Base-by-base conservation (phyloP, 495 filamentous ascomycete species). In the Geopyxis carbonaria region DNA sequence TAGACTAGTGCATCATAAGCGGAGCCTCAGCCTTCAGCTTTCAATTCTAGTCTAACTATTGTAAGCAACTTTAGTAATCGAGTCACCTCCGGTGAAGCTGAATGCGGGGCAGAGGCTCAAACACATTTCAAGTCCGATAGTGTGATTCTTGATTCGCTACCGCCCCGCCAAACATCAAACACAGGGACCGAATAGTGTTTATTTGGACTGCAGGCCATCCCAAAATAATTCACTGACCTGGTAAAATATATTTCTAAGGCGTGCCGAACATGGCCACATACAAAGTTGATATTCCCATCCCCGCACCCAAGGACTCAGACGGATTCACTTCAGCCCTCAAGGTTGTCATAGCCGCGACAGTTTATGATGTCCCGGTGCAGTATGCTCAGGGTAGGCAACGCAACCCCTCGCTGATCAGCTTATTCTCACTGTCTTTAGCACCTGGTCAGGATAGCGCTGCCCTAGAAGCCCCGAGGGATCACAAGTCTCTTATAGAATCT, bases 271-370 rank as follows among this genome's bases (percentile, higher is more conserved):
- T 13, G 13, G 13, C 40, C 11, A 16, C 31, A 8, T 30, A 50
- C 30, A 57, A 57, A 44, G 41, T 57, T 34, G 57, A 57, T 28
- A 54, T 57, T 43, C 54, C 54, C 15, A 40, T 50, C 15, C 53
- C 48, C 10, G 48, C 44, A 19, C 33, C 42, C 22, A 39, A 28
- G 22, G 50, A 31, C 14, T 57, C 54, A 10, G 7, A 25, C 13
- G 48, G 45, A n/a, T 57, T 57, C 33, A 31, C 42, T 6, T 41
- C 58, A 31, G 38, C 46, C 11, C 41, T 57, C 32, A 57, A 57
- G 36, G 44, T 53, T 23, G 53, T 45, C 13, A 43, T 57, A 27
- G 54, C 54, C 13, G 43, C 54, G 22, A 28, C 40, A 21, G 53
- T 46, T 40, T 57, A 50, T 32, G 37, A 31, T 2, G 49, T 54